A percentile compares a stretch with the other conserved stretches of the same genome.
phyloP scores from a whole-genome alignment of 176 grass and related monocot genomes.

The Microstegium vimineum region DNA sequence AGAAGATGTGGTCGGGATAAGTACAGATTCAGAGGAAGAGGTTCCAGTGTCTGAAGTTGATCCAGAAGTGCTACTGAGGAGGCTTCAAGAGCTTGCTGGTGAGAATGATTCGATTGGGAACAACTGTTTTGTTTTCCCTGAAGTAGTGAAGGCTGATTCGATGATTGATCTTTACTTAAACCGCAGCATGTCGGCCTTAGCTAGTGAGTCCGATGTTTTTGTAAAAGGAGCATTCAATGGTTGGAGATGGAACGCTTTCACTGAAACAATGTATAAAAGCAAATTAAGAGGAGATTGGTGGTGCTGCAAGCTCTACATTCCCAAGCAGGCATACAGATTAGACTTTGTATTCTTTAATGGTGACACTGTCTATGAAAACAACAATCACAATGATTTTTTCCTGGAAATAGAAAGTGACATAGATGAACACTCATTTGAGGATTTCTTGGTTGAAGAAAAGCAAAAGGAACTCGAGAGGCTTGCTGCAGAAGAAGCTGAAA shows the following conservation, averaged over 20 bases:
- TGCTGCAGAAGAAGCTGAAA: slow-evolving; percentile 86
- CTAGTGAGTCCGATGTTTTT: slow-evolving; percentile 45
- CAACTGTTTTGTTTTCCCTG: slow-evolving; percentile 69
- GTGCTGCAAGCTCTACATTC: slow-evolving; percentile 81
- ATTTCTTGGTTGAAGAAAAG: slow-evolving; percentile 77
- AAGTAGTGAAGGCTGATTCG: slow-evolving; percentile 47
- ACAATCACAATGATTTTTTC: slow-evolving; percentile 67
- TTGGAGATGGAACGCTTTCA: slow-evolving; percentile 89
- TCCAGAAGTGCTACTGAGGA: slow-evolving; percentile 35
- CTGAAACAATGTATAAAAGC: slow-evolving; percentile 65
- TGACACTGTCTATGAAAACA: slow-evolving; percentile 72
- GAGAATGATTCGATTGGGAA: slow-evolving; percentile 50
- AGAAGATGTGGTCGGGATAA: neutral
- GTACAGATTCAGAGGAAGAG: neutral
- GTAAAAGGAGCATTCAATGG: slow-evolving; percentile 90
- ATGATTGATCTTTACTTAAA: slow-evolving; percentile 70
- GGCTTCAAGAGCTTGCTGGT: slow-evolving; percentile 61
- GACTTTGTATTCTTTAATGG: slow-evolving; percentile 98
- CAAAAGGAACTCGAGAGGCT: slow-evolving; percentile 59
- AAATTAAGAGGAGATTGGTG: slow-evolving; percentile 87
- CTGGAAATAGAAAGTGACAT: slow-evolving; percentile 63
- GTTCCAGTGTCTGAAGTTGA: slow-evolving; percentile 7
- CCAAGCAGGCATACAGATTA: slow-evolving; percentile 85
- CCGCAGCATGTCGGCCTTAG: slow-evolving; percentile 59
- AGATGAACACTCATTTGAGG: slow-evolving; percentile 71